phyloP scores from a whole-genome alignment of 106 monocot genomes.

The Iris macrosiphon region DNA sequence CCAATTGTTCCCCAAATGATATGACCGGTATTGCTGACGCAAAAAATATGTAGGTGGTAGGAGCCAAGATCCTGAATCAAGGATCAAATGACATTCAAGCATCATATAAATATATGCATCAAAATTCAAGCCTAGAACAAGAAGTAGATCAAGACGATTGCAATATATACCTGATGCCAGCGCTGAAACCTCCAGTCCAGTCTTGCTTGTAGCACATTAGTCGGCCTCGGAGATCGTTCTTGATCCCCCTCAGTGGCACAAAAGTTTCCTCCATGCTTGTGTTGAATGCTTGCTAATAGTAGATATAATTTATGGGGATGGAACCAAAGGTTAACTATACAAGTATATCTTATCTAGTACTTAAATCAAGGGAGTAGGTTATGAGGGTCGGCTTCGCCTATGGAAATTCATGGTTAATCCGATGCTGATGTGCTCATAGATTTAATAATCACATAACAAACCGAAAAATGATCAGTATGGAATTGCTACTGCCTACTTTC shows the following conservation, averaged over 20 bases:
- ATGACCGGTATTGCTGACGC: conserved; percentile 74
- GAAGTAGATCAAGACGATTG: too few relatives aligned
- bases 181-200: conserved; percentile 45
- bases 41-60: conserved; percentile 11
- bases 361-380: background rate
- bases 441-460: background rate
- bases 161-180: conserved; percentile 45
- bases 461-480: background rate
- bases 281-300: background rate
- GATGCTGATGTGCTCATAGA: conserved; percentile 4
- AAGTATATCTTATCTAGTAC: background rate
- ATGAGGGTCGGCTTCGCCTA: background rate
- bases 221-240: conserved; percentile 44
- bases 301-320: background rate
- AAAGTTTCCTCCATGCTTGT: conserved; percentile 53
- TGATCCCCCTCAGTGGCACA: conserved; percentile 55
- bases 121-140: background rate
- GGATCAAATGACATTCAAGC: background rate
- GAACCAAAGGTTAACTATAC: background rate
- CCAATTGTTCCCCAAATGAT: conserved; percentile 74
- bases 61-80: conserved; percentile 23
- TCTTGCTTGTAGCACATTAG: conserved; percentile 61
- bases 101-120: background rate
- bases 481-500: background rate
- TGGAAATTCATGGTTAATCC: conserved; percentile 1